A percentile compares a stretch with the other conserved stretches of the same genome.
phyloP scores from a whole-genome alignment of 2,329 filamentous ascomycete genomes.

The Dendrostoma leiphaemia region DNA sequence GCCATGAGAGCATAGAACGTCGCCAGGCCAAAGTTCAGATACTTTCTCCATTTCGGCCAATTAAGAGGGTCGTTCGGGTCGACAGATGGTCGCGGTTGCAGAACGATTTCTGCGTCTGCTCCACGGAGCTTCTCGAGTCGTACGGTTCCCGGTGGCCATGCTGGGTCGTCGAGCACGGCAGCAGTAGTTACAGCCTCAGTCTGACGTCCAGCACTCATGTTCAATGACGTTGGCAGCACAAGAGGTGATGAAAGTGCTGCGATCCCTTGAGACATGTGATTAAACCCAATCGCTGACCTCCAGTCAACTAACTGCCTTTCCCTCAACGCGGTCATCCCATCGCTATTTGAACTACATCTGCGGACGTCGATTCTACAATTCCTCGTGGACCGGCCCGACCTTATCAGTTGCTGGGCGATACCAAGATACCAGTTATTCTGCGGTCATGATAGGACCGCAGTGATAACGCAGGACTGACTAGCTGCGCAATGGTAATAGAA shows the following conservation, averaged over 20 bases:
- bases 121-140: conserved; percentile 13
- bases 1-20: conserved; percentile 19
- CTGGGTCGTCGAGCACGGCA: conserved; percentile 6
- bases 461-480: not conserved
- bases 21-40: conserved; percentile 19
- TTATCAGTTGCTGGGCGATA: not conserved
- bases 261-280: too few species aligned
- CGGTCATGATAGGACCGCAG: conserved; percentile 1
- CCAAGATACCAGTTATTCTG: not conserved
- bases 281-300: too few species aligned
- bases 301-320: too few species aligned
- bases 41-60: conserved; percentile 19
- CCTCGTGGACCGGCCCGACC: not conserved
- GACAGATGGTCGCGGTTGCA: conserved; percentile 15
- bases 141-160: conserved; percentile 18
- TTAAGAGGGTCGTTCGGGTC: conserved; percentile 18
- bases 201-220: not conserved
- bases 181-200: not conserved
- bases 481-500: not conserved
- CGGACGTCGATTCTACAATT: not conserved
- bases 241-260: not conserved
- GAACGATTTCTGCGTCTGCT: conserved; percentile 13
- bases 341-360: not conserved
- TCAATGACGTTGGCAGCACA: not conserved
- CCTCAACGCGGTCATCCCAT: not conserved